Conservation (phyloP, 495 filamentous ascomycete species). For the Neurospora discreta region DNA sequence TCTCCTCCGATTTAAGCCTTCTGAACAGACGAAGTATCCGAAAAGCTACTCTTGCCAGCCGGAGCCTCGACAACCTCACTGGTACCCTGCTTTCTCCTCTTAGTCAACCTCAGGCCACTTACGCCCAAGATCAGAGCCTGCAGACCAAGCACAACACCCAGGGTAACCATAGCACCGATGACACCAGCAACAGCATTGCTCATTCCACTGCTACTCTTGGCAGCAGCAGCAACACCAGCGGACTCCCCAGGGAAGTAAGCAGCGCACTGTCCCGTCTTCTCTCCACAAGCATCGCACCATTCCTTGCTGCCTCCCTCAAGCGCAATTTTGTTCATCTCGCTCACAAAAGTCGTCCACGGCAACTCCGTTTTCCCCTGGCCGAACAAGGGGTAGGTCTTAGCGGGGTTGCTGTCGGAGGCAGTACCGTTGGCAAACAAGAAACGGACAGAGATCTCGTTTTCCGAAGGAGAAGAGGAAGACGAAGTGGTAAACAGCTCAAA, state of each 20-base stretch:
- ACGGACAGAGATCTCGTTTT: constrained; percentile 54
- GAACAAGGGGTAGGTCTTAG: constrained; percentile 56
- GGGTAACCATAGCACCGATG: constrained; percentile 37
- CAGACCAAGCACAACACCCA: constrained; percentile 31
- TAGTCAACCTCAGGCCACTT: constrained; percentile 24
- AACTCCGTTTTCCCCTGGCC: constrained; percentile 41
- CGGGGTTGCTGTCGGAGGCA: constrained; percentile 31
- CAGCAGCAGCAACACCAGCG: constrained; percentile 1
- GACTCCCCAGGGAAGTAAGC: constrained; percentile 12
- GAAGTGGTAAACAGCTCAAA: constrained; percentile 66
- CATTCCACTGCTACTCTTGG: constrained; percentile 12
- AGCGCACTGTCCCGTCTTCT: constrained; percentile 49
- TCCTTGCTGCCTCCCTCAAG: constrained; percentile 40
- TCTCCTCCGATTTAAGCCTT: background rate
- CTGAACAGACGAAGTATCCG: background rate
- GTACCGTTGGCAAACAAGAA: constrained; percentile 73
- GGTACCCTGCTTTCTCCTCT: constrained; percentile 12
- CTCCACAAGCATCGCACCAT: constrained; percentile 65
- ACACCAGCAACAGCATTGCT: constrained; percentile 42
- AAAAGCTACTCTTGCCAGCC: background rate
- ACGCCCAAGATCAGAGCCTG: constrained; percentile 29
- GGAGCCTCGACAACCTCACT: background rate
- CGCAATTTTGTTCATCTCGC: constrained; percentile 48
- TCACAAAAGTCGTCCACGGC: constrained; percentile 51
- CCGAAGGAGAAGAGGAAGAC: background rate